These are phyloP conservation scores for Spathaspora hagerdaliae DNA, from an alignment of 805 yeast genomes.

Conservation along the genomic window DNA sequence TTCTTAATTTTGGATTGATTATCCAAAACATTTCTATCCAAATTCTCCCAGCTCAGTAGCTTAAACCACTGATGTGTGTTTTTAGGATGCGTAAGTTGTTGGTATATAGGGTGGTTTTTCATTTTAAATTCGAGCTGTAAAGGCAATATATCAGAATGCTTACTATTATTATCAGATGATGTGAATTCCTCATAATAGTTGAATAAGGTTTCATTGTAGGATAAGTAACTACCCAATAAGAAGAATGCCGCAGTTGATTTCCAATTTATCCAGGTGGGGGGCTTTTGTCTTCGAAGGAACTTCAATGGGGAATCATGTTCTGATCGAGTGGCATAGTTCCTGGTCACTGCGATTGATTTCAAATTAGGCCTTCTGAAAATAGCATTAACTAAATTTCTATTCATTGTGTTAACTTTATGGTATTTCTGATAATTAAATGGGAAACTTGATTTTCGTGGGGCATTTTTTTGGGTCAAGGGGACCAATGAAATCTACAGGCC, in stretches of 20 bases:
- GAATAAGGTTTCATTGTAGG: constrained; percentile 24
- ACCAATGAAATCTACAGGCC: too few relatives aligned
- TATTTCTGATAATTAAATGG: too few relatives aligned
- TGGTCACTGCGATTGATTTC: neutral
- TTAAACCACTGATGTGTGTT: constrained; percentile 45
- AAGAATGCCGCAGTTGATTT: constrained; percentile 18
- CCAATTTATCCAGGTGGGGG: constrained; percentile 28
- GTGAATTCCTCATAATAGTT: constrained; percentile 22
- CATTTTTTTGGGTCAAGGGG: too few relatives aligned
- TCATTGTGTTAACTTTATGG: too few relatives aligned
- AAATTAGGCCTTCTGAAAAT: neutral
- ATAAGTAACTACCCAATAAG: constrained; percentile 18
- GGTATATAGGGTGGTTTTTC: constrained; percentile 47
- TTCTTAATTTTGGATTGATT: constrained; percentile 11
- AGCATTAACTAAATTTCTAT: neutral
- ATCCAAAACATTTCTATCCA: constrained; percentile 34
- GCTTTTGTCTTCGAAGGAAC: constrained; percentile 18
- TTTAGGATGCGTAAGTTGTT: constrained; percentile 41
- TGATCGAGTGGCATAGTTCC: constrained; percentile 22
- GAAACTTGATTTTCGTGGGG: too few relatives aligned
- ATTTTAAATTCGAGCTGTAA: constrained; percentile 46
- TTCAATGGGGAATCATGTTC: constrained; percentile 30
- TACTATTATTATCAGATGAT: constrained; percentile 14
- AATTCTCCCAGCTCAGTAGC: constrained; percentile 41
- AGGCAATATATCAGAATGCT: constrained; percentile 18